Evolutionary conservation across 208 protist genomes (phyloP).

Genomic region (Leptomonas pyrrhocoris): DNA sequence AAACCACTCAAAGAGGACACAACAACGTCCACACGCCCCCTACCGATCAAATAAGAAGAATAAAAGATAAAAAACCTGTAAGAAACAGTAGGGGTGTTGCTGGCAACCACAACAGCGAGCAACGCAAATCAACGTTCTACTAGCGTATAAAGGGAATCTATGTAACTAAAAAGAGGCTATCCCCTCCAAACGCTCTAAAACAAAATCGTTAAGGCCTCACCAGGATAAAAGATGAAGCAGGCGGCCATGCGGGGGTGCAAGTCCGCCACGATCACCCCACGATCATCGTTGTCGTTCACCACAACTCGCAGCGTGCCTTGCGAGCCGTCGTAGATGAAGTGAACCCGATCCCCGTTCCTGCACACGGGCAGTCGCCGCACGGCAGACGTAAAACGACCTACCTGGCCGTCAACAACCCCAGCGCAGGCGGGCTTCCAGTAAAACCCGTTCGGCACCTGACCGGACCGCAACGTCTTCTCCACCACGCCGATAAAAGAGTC

Average conservation of each 20-base stretch:
- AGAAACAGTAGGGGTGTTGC: too few species aligned
- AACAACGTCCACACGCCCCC: too few species aligned
- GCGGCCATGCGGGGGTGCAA: constrained; percentile 59
- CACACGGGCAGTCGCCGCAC: constrained; percentile 61
- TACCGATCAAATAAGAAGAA: too few species aligned
- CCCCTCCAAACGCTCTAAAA: constrained; percentile 27
- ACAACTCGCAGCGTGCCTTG: constrained; percentile 46
- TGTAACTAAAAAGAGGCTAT: constrained; percentile 27
- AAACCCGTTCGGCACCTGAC: constrained; percentile 64
- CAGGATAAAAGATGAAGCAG: constrained; percentile 87
- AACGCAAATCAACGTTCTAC: too few species aligned
- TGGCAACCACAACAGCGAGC: too few species aligned
- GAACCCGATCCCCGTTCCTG: constrained; percentile 57
- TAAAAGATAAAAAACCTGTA: too few species aligned
- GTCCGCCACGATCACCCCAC: constrained; percentile 54
- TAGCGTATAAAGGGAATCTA: too few species aligned
- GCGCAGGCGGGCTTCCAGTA: constrained; percentile 78
- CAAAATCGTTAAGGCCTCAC: constrained; percentile 71
- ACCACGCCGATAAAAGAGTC: constrained; percentile 83
- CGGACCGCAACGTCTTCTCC: constrained; percentile 45
- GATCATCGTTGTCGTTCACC: constrained; percentile 58
- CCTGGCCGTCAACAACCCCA: constrained; percentile 57
- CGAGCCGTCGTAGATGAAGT: constrained; percentile 59
- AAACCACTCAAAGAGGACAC: too few species aligned
- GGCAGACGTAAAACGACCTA: constrained; percentile 49